Conservation (phyloP, 352 stramenopile genomes). For the Globisporangium irregulare region DNA sequence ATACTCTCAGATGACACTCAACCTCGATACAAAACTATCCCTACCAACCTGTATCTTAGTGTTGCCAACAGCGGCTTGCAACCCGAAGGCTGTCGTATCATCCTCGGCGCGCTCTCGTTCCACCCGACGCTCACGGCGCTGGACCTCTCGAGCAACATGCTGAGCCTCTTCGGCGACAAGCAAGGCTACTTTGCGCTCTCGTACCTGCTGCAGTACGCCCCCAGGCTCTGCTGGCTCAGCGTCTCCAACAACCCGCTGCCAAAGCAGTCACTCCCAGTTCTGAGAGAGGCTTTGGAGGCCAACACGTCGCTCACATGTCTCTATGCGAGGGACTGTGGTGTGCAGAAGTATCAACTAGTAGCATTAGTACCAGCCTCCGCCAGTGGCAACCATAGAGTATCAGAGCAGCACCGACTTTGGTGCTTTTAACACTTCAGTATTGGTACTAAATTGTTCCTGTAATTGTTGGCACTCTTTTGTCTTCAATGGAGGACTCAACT, state of each 20-base stretch:
- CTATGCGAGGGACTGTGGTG: conserved; percentile 23
- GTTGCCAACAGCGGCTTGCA: conserved; percentile 48
- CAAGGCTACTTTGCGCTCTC: conserved; percentile 49
- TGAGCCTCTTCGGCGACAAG: conserved; percentile 53
- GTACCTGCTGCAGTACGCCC: conserved; percentile 48
- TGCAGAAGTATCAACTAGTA: conserved; percentile 17
- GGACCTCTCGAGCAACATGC: conserved; percentile 54
- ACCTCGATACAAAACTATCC: too few species aligned
- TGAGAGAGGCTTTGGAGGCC: conserved; percentile 25
- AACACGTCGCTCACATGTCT: conserved; percentile 47
- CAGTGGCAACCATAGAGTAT: neutral
- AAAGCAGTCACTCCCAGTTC: conserved; percentile 1
- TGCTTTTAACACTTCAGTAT: neutral
- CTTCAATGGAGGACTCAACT: neutral
- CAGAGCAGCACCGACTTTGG: neutral
- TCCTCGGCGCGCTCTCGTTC: conserved; percentile 46
- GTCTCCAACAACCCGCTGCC: conserved; percentile 41
- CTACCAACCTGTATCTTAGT: conserved; percentile 17
- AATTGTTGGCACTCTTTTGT: neutral
- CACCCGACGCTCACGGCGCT: conserved; percentile 53
- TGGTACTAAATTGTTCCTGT: neutral
- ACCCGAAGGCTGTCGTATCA: conserved; percentile 51
- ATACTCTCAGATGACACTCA: neutral
- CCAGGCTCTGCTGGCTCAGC: conserved; percentile 44
- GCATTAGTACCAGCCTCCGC: neutral